Evolutionary conservation across 2,329 filamentous ascomycete species (phyloP), one percentile per base, ranked within the genome.

Genomic region (Fonsecaea nubica): DNA sequence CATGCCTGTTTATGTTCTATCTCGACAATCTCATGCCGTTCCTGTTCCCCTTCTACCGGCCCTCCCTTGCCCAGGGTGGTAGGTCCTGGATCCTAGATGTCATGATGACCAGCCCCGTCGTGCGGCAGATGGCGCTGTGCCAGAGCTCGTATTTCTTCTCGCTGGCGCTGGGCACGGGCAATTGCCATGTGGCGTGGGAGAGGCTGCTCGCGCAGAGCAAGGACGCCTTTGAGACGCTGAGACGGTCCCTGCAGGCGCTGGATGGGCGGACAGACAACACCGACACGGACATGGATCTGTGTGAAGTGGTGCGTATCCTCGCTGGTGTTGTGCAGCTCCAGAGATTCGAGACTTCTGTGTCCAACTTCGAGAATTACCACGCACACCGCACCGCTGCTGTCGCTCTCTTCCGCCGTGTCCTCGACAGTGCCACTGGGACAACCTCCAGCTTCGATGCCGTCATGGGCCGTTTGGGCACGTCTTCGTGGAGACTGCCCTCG

Each of bases 21-120:
- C 79, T 89, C 54, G 87, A 90, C 74, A 83, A 86, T 68, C 80
- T 89, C 21, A 84, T 89, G 67, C 87, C 87, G 1, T 86, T 88
- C 69, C 76, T 89, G 0, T 89, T 87, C 72, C 88, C 88, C 2
- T 86, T 88, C 73, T 89, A 89, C 75, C 82, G 82, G 2, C 87
- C 87, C 0, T 79, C 80, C 2, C 73, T 87, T 5, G 78, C 85
- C 3, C 79, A 85, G 63, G 84, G 85, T n/a, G 87, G 87, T 13
- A 82, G 85, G 57, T 82, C 84, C 32, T 90, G 87, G 87, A 79
- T 89, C 33, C 77, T 89, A 40, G 82, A 85, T 35, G 77, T 87
- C 50, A 78, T 89, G 9, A 80, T 85, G 63, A 83, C 81, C 66
- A 88, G 86, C 75, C 85, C 83, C 67, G 80, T 85, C 0, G 79